phyloP scores from a whole-genome alignment of 441 rosid species.

The Adansonia rubrostipa region DNA sequence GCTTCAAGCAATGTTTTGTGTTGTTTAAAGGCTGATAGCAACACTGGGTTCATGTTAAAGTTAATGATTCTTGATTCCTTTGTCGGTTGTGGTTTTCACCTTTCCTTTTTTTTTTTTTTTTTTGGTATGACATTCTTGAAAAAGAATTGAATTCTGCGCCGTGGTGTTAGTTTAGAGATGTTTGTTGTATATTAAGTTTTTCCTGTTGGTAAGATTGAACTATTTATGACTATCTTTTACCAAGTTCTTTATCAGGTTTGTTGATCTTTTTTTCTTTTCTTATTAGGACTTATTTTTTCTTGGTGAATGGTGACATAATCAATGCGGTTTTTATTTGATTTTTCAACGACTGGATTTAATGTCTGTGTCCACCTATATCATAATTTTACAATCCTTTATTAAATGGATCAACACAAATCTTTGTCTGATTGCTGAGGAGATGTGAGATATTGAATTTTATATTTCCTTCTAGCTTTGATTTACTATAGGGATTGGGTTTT shows the following conservation, averaged over 20 bases:
- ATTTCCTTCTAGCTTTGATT: background rate
- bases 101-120: background rate
- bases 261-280: background rate
- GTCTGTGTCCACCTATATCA: background rate
- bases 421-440: constrained; percentile 7
- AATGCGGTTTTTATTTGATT: constrained; percentile 6
- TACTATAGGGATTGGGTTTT: background rate
- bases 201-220: background rate
- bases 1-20: constrained; percentile 16
- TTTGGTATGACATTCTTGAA: background rate
- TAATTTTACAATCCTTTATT: background rate
- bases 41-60: constrained; percentile 24
- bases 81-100: background rate
- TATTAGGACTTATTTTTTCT: constrained; percentile 10
- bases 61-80: constrained; percentile 13
- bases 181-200: background rate
- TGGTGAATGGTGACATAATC: constrained; percentile 22
- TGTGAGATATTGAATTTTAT: background rate
- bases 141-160: background rate
- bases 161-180: background rate
- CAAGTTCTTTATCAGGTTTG: constrained; percentile 19
- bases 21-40: constrained; percentile 2
- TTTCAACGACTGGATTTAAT: background rate
- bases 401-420: background rate
- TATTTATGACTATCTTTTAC: constrained; percentile 5